A percentile compares a stretch with the other conserved stretches of the same genome.
Conservation (phyloP, 257 asterid species). For the Rehmannia glutinosa region DNA sequence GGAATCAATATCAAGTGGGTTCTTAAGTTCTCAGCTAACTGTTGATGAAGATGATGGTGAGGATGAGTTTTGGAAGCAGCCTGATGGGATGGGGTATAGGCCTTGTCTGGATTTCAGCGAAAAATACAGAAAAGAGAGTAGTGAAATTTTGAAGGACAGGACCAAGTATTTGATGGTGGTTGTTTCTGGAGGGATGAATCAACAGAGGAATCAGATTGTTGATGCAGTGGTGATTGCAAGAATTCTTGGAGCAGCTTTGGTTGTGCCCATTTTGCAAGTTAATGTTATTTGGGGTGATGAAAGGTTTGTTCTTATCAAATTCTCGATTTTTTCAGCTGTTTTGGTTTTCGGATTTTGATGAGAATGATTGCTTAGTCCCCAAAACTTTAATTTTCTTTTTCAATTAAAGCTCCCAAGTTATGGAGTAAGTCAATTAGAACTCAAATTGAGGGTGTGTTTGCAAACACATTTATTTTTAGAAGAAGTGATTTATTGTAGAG, state of each 20-base stretch:
- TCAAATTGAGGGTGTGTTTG: too few species aligned
- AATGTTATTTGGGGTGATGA: conserved; percentile 96
- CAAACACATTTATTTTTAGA: too few species aligned
- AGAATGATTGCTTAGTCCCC: too few species aligned
- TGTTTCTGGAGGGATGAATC: conserved; percentile 94
- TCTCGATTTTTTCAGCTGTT: conserved; percentile 21
- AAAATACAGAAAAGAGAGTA: conserved; percentile 41
- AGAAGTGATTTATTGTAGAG: too few species aligned
- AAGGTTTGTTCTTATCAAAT: conserved; percentile 48
- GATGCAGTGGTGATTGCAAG: conserved; percentile 96
- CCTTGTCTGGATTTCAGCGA: conserved; percentile 77
- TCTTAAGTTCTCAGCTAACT: conserved; percentile 18
- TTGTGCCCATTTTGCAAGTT: conserved; percentile 88
- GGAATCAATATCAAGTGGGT: conserved; percentile 24
- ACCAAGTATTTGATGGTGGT: conserved; percentile 74
- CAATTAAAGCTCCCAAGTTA: too few species aligned
- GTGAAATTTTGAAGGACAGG: conserved; percentile 56
- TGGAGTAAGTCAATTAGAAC: not conserved
- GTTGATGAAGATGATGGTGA: not conserved
- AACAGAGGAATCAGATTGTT: conserved; percentile 94
- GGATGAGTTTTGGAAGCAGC: conserved; percentile 79
- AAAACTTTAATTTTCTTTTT: too few species aligned
- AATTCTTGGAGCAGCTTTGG: conserved; percentile 85
- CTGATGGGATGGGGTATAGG: conserved; percentile 79
- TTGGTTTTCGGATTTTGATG: too few species aligned